A percentile compares a stretch with the other conserved stretches of the same genome.
Conservation (phyloP, 768 basidiomycete species). For the Xerocomus spinulosus region DNA sequence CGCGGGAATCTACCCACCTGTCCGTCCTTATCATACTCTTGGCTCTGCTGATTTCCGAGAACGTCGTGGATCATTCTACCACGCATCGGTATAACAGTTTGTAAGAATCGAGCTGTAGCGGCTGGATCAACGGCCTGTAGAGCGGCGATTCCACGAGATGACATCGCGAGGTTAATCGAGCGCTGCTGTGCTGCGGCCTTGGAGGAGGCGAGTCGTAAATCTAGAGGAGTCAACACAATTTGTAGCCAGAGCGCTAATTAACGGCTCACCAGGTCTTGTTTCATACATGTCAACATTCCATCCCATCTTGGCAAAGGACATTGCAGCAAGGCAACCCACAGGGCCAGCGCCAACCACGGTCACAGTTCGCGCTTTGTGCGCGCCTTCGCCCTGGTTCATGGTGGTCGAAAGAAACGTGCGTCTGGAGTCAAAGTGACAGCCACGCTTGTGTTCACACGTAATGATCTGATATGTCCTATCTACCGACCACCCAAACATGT, state of each 20-base stretch:
- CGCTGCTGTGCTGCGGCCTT: constrained; percentile 65
- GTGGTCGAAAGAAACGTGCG: not conserved
- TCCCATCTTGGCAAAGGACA: constrained; percentile 80
- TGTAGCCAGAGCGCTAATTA: constrained; percentile 12
- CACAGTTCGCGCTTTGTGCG: constrained; percentile 37
- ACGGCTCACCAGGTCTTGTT: constrained; percentile 60
- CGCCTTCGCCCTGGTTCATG: constrained; percentile 13
- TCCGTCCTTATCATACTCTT: constrained; percentile 82
- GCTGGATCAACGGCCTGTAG: constrained; percentile 74
- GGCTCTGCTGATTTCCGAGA: constrained; percentile 71
- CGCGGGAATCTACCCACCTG: constrained; percentile 54
- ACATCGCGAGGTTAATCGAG: constrained; percentile 96
- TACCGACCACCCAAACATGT: constrained; percentile 5
- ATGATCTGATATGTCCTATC: not conserved
- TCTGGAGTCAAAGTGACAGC: not conserved
- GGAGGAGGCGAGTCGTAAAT: constrained; percentile 69
- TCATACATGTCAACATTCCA: constrained; percentile 83
- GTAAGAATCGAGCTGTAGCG: constrained; percentile 64
- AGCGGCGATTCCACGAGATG: constrained; percentile 87
- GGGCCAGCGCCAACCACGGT: constrained; percentile 86
- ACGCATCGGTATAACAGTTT: constrained; percentile 86
- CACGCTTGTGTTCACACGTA: not conserved
- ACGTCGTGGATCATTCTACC: constrained; percentile 91
- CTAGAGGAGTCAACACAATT: constrained; percentile 35
- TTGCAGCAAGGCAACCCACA: constrained; percentile 88